Percentiles rank a stretch among this genome's conserved stretches.
Conservation (phyloP, 2,329 filamentous ascomycete species). For the Phoma sp. region DNA sequence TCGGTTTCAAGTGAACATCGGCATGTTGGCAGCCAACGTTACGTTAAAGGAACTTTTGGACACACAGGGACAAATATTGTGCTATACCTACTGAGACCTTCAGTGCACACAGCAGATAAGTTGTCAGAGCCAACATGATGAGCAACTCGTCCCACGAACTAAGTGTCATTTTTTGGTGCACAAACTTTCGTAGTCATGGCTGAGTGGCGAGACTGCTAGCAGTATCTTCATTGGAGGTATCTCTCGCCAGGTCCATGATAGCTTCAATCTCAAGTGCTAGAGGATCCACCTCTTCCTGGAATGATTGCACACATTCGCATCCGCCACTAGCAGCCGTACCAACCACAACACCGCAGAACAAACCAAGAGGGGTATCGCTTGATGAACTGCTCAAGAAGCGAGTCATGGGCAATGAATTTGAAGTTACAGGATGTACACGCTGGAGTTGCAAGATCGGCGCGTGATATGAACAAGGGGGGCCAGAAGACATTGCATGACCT, state of each 20-base stretch:
- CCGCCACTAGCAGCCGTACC: background rate
- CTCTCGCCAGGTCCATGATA: background rate
- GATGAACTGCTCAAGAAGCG: background rate
- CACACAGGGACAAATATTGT: constrained; percentile 25
- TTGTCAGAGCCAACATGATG: background rate
- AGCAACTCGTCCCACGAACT: background rate
- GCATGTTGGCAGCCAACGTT: constrained; percentile 33
- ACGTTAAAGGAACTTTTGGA: constrained; percentile 41
- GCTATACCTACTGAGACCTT: constrained; percentile 29
- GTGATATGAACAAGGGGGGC: background rate
- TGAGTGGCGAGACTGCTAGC: background rate
- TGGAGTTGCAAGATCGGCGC: background rate
- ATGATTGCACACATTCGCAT: background rate
- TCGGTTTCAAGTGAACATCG: constrained; percentile 43
- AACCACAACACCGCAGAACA: background rate
- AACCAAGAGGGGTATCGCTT: background rate
- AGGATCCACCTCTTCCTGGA: background rate
- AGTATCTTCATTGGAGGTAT: background rate
- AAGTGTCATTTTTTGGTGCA: background rate
- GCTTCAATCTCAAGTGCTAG: background rate
- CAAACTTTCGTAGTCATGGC: background rate
- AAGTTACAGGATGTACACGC: background rate
- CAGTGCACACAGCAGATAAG: background rate
- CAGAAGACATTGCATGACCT: background rate
- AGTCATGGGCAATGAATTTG: background rate